These are phyloP conservation scores for Saturnispora mendoncae DNA, from an alignment of 805 yeast species.

Conservation along the genomic window DNA sequence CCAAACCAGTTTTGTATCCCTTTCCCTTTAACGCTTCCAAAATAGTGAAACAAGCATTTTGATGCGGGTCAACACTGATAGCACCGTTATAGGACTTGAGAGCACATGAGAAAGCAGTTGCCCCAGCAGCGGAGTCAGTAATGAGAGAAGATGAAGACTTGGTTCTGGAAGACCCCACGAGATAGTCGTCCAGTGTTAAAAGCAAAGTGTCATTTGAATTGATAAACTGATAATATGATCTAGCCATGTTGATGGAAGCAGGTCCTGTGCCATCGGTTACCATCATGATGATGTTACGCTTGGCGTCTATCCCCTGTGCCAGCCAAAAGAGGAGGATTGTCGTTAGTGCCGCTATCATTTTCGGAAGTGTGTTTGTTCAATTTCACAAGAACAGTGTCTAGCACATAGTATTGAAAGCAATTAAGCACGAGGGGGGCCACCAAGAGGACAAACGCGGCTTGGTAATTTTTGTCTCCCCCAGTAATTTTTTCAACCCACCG, in stretches of 20 bases:
- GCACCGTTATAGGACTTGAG: constrained; percentile 84
- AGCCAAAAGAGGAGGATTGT: not conserved
- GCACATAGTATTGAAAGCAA: constrained; percentile 61
- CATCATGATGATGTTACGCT: constrained; percentile 75
- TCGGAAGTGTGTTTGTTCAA: constrained; percentile 31
- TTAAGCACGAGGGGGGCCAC: constrained; percentile 69
- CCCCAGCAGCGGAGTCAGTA: constrained; percentile 97
- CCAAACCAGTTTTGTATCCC: constrained; percentile 81
- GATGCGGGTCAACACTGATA: constrained; percentile 67
- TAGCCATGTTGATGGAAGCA: constrained; percentile 68
- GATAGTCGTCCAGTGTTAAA: constrained; percentile 54
- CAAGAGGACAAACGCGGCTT: constrained; percentile 81
- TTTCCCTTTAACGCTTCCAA: constrained; percentile 77
- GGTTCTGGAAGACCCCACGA: constrained; percentile 81
- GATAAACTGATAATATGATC: constrained; percentile 61
- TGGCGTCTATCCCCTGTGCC: constrained; percentile 19
- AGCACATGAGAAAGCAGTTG: constrained; percentile 86
- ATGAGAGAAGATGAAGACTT: constrained; percentile 66
- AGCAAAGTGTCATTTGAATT: constrained; percentile 40
- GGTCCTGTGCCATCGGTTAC: constrained; percentile 98
- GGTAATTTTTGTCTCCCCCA: constrained; percentile 67
- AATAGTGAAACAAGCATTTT: constrained; percentile 77
- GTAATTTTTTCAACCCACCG: constrained; percentile 1
- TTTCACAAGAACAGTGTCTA: constrained; percentile 65
- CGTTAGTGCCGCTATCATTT: constrained; percentile 8